Percentiles rank a stretch among this genome's conserved stretches.
phyloP scores from a whole-genome alignment of 768 basidiomycete species.

The Kwoniella europaea region DNA sequence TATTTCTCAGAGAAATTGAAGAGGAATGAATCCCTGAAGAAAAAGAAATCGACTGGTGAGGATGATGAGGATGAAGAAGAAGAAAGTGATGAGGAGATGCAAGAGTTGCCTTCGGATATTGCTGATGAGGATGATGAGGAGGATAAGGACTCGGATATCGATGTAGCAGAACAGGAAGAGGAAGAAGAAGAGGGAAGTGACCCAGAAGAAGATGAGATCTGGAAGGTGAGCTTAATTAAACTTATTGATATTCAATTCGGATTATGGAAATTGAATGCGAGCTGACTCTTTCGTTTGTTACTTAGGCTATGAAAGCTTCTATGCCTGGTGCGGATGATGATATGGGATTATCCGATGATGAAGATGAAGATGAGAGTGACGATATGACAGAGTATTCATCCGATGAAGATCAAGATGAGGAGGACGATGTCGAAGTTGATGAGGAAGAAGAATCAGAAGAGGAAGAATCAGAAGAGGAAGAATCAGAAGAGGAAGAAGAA shows the following conservation, averaged over 20 bases:
- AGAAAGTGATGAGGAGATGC: conserved; percentile 28
- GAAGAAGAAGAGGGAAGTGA: conserved; percentile 49
- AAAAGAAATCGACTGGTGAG: conserved; percentile 39
- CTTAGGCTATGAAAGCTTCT: conserved; percentile 83
- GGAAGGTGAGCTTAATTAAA: conserved; percentile 71
- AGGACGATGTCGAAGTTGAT: conserved; percentile 46
- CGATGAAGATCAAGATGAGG: conserved; percentile 26
- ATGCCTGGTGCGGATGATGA: conserved; percentile 68
- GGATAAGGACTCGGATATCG: conserved; percentile 53
- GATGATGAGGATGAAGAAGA: conserved; percentile 38
- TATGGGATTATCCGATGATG: conserved; percentile 47
- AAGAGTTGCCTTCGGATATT: conserved; percentile 53
- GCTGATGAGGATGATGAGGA: conserved; percentile 57
- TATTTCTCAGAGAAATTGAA: conserved; percentile 78
- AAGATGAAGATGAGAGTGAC: conserved; percentile 31
- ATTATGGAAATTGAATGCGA: neutral
- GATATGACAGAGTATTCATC: conserved; percentile 17
- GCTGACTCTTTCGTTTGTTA: conserved; percentile 22
- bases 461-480: conserved; percentile 49
- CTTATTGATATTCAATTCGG: neutral
- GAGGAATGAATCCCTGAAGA: conserved; percentile 59
- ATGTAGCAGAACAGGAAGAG: conserved; percentile 50
- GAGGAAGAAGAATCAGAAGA: conserved; percentile 40
- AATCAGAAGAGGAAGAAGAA: conserved; percentile 12
- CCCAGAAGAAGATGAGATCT: conserved; percentile 71